Conservation (phyloP, 176 grass and related monocot species). For the barley (Hordeum vulgare) region DNA sequence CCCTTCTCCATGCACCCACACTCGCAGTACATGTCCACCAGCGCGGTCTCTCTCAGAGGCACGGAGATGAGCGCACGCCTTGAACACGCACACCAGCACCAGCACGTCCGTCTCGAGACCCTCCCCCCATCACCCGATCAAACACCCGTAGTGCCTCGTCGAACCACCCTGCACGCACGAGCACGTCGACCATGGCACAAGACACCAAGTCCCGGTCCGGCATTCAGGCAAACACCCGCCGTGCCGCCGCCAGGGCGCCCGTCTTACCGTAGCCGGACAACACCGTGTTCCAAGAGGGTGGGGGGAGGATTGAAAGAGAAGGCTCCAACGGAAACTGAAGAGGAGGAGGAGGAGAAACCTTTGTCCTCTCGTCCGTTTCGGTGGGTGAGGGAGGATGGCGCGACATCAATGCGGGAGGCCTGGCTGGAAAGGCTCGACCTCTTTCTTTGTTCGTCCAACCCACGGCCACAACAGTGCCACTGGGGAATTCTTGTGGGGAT, state of each 20-base stretch:
- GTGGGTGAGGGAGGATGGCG: background rate
- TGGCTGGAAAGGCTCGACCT: background rate
- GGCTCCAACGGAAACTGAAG: background rate
- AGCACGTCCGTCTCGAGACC: no score
- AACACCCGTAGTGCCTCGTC: slow-evolving; percentile 30
- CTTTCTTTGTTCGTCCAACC: background rate
- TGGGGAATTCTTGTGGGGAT: background rate
- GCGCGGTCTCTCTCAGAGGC: no score
- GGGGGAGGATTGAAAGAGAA: no score
- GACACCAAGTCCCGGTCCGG: slow-evolving; percentile 42
- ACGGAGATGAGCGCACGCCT: no score
- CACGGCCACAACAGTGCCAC: no score
- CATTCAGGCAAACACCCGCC: slow-evolving; percentile 49
- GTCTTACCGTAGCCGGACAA: slow-evolving; percentile 36
- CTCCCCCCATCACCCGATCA: no score
- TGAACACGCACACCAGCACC: no score
- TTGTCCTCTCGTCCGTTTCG: background rate
- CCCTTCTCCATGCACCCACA: no score
- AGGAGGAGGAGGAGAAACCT: no score
- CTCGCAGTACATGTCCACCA: no score
- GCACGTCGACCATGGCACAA: slow-evolving; percentile 44
- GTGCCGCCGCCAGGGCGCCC: slow-evolving; percentile 18
- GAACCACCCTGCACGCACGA: slow-evolving; percentile 23
- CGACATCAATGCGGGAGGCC: background rate
- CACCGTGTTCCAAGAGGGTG: no score